phyloP scores from a whole-genome alignment of 1,284 basidiomycete genomes.

The Serendipita sp. region DNA sequence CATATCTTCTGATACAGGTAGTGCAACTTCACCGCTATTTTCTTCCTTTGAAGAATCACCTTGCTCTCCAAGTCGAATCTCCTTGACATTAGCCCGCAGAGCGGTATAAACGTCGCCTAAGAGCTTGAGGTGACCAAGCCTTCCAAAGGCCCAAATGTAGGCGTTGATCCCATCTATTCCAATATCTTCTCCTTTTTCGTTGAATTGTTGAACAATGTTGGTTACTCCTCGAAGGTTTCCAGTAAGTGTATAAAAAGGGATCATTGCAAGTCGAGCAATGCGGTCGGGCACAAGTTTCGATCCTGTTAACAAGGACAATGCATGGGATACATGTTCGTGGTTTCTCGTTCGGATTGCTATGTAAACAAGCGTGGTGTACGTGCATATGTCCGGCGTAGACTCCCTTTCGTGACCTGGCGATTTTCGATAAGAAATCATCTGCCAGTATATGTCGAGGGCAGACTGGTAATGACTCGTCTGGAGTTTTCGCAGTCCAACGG shows the following conservation, averaged over 20 bases:
- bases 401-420: background rate
- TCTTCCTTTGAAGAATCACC: no score
- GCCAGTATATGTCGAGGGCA: constrained; percentile 44
- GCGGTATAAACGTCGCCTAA: constrained; percentile 47
- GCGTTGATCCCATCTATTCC: constrained; percentile 51
- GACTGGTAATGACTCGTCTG: constrained; percentile 39
- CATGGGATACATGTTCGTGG: constrained; percentile 32
- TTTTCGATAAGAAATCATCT: constrained; percentile 29
- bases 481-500: constrained; percentile 48
- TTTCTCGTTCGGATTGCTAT: constrained; percentile 42
- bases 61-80: no score
- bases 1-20: no score
- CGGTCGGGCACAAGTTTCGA: constrained; percentile 42
- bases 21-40: no score
- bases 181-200: constrained; percentile 34
- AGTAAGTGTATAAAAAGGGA: constrained; percentile 38
- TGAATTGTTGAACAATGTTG: constrained; percentile 36
- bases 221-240: constrained; percentile 39
- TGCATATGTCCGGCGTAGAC: constrained; percentile 42
- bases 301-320: constrained; percentile 34
- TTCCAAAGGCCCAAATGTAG: constrained; percentile 50
- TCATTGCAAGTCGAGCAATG: constrained; percentile 43
- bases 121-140: constrained; percentile 37
- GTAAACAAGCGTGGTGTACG: constrained; percentile 50
- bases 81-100: constrained; percentile 35